These are phyloP conservation scores for Pythium rhizo-oryzae DNA, from an alignment of 352 stramenopile genomes.

Conservation along the genomic window DNA sequence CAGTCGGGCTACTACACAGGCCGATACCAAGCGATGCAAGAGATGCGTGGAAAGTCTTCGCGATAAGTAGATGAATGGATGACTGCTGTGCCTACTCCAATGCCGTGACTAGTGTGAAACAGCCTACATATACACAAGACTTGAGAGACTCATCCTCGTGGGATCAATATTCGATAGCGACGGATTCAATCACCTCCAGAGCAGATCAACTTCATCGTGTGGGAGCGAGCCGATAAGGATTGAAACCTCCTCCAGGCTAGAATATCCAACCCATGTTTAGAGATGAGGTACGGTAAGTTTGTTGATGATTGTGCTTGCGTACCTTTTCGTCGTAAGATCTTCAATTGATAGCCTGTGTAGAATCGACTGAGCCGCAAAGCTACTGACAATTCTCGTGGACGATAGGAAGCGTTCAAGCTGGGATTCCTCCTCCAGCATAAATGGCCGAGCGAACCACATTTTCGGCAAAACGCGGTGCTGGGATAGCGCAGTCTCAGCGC, in stretches of 20 bases:
- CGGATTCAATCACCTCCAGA: slow-evolving; percentile 16
- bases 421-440: slow-evolving; percentile 75
- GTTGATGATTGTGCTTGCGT: background rate
- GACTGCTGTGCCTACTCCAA: slow-evolving; percentile 8
- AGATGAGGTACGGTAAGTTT: no score
- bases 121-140: slow-evolving; percentile 2
- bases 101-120: slow-evolving; percentile 16
- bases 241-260: slow-evolving; percentile 12
- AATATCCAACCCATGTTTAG: background rate
- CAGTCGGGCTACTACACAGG: slow-evolving; percentile 85
- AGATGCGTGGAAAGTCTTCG: slow-evolving; percentile 41
- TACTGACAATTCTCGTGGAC: slow-evolving; percentile 64
- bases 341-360: slow-evolving; percentile 66
- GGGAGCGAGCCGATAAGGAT: slow-evolving; percentile 12
- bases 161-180: background rate
- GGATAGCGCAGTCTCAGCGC: slow-evolving; percentile 49
- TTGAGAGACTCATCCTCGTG: background rate
- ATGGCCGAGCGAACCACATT: slow-evolving; percentile 78
- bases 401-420: slow-evolving; percentile 75
- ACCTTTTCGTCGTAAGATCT: slow-evolving; percentile 60
- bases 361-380: slow-evolving; percentile 67
- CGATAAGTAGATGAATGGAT: slow-evolving; percentile 15
- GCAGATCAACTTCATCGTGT: slow-evolving; percentile 4
- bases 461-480: slow-evolving; percentile 50
- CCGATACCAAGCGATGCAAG: slow-evolving; percentile 75